Evolutionary conservation across 495 filamentous ascomycete species (phyloP).

Genomic region (Pyronema omphalodes): DNA sequence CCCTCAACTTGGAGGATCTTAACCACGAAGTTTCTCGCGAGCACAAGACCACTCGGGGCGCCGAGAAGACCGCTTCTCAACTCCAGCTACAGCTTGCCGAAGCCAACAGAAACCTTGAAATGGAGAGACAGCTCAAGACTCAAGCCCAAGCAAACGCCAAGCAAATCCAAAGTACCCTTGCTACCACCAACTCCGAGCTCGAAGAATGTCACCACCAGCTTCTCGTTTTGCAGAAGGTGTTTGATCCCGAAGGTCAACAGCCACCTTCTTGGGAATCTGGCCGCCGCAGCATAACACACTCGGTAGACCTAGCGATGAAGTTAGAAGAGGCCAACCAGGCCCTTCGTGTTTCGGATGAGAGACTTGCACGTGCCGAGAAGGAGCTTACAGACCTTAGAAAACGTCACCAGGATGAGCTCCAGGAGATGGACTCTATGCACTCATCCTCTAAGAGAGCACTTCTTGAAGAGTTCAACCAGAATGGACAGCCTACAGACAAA

Average conservation of each 20-base stretch:
- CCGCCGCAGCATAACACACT: slow-evolving; percentile 34
- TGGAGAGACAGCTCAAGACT: slow-evolving; percentile 64
- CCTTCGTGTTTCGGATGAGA: slow-evolving; percentile 69
- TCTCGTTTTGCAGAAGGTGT: slow-evolving; percentile 63
- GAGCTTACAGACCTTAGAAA: slow-evolving; percentile 63
- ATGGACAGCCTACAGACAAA: slow-evolving; percentile 63
- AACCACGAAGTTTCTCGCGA: slow-evolving; percentile 85
- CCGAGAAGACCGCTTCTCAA: slow-evolving; percentile 76
- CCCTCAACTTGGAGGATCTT: slow-evolving; percentile 74
- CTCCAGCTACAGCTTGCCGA: slow-evolving; percentile 72
- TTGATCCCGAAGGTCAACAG: slow-evolving; percentile 56
- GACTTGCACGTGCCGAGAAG: slow-evolving; percentile 61
- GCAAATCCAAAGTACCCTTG: slow-evolving; percentile 58
- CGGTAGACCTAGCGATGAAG: slow-evolving; percentile 61
- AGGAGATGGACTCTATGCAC: slow-evolving; percentile 51
- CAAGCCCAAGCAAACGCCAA: slow-evolving; percentile 78
- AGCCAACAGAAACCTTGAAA: slow-evolving; percentile 72
- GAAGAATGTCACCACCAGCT: slow-evolving; percentile 61
- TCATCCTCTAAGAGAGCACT: slow-evolving; percentile 52
- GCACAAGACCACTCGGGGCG: slow-evolving; percentile 76
- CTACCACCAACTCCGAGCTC: slow-evolving; percentile 59
- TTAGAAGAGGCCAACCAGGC: slow-evolving; percentile 78
- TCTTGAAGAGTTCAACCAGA: slow-evolving; percentile 75
- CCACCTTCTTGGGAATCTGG: slow-evolving; percentile 44
- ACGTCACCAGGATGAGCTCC: slow-evolving; percentile 52